Evolutionary conservation across 345 rosid species (phyloP), one percentile per base, ranked within the genome.

Genomic region (Dimocarpus longan): DNA sequence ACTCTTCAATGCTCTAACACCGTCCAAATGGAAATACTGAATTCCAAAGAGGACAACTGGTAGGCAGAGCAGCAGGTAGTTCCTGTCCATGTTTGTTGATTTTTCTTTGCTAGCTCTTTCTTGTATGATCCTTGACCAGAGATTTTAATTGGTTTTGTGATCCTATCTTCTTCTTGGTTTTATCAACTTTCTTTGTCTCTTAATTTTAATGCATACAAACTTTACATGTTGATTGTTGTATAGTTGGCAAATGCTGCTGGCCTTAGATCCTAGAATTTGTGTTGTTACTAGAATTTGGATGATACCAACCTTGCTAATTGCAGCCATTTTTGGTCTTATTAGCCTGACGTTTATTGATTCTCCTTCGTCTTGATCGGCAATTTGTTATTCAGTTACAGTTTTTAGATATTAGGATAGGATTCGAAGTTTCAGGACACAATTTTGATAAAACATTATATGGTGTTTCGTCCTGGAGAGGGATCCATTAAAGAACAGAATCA

Each of bases 1-100:
- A 37, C 90, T 86, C 65, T 82, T 77, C 75, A 81, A 57, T 5
- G 10, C 56, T 50, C 10, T 0, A 5, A 28, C 74, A 4, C 74
- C 64, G 22, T 77, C 18, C 11, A 59, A 67, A 46, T 8, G n/a
- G n/a, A n/a, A 19, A n/a, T 42, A 42, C 3, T 59, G 66, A 16
- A 9, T 22, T 42, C 62, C 28, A 8, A 44, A 74, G 63, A 82
- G 48, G 15, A 78, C 66, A 16, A 87, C 57, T 52, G 18, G 44
- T 46, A 71, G 59, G 79, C 62, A 7, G 50, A 72, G 62, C 40
- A 19, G 62, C 7, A 71, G 8, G 50, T 70, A 19, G 66, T 24
- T 39, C 22, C 60, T 80, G 7, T 56, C 59, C 86, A 80, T 78
- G 42, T 28, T 26, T 50, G 15, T 66, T 39, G 12, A 56, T 28